Percentiles rank a stretch among this genome's conserved stretches.
Conservation (phyloP, 192 early-diverging fungal species). For the Pilaira anomala region DNA sequence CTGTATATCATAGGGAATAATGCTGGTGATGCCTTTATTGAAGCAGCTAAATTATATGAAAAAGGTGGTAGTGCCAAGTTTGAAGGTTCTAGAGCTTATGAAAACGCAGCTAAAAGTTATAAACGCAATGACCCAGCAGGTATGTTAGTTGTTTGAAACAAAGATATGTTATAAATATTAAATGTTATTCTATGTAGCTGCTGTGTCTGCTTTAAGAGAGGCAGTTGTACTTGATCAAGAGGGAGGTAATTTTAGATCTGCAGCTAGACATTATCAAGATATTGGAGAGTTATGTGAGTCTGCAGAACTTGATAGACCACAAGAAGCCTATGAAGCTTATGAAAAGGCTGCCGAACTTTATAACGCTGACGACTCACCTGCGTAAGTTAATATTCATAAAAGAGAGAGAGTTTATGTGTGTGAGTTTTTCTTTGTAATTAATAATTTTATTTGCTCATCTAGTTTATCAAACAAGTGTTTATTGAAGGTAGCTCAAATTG, state of each 20-base stretch:
- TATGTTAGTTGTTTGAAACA: constrained; percentile 14
- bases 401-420: neutral
- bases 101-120: constrained; percentile 87
- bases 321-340: constrained; percentile 86
- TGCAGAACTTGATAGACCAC: constrained; percentile 74
- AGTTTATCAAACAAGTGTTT: constrained; percentile 86
- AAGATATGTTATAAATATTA: neutral
- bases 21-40: constrained; percentile 89
- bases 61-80: constrained; percentile 70
- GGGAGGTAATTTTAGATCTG: constrained; percentile 80
- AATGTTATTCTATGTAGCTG: constrained; percentile 28
- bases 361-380: constrained; percentile 82
- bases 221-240: constrained; percentile 84
- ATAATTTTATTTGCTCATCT: constrained; percentile 1
- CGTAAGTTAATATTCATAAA: constrained; percentile 50
- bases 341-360: constrained; percentile 92
- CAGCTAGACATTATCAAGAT: constrained; percentile 92
- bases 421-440: constrained; percentile 1
- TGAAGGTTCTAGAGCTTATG: constrained; percentile 81
- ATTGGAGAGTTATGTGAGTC: constrained; percentile 65
- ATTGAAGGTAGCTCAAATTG: constrained; percentile 89
- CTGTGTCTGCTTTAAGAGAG: constrained; percentile 66
- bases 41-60: constrained; percentile 77
- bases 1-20: constrained; percentile 69
- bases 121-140: constrained; percentile 82